phyloP scores from a whole-genome alignment of 306 rosid species.

The Hippophae tibetana region DNA sequence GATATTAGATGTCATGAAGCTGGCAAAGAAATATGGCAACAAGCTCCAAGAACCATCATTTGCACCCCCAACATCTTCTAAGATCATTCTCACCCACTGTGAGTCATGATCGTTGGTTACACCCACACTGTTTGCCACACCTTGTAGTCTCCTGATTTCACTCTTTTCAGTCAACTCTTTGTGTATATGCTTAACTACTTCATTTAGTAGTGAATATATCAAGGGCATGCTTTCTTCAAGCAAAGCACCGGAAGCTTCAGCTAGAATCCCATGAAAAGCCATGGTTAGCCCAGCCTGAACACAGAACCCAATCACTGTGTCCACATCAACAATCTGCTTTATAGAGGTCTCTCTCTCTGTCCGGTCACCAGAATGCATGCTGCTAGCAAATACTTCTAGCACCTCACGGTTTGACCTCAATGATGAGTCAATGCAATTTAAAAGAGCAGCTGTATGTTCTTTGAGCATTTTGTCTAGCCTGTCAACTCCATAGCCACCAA shows the following conservation, averaged over 20 bases:
- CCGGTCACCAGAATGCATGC: conserved; percentile 86
- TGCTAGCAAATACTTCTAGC: conserved; percentile 70
- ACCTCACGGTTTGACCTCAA: conserved; percentile 80
- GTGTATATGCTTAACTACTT: conserved; percentile 74
- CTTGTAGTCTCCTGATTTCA: conserved; percentile 66
- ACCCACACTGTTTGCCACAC: conserved; percentile 75
- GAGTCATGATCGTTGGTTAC: conserved; percentile 70
- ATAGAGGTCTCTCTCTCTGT: conserved; percentile 76
- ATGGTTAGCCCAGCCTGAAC: conserved; percentile 84
- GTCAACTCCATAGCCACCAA: conserved; percentile 98
- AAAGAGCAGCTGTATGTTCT: conserved; percentile 97
- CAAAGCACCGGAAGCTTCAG: conserved; percentile 86
- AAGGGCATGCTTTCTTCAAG: conserved; percentile 87
- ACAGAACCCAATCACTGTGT: conserved; percentile 81
- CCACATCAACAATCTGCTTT: conserved; percentile 82
- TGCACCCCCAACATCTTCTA: conserved; percentile 92
- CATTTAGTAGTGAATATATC: conserved; percentile 68
- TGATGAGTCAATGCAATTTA: conserved; percentile 90
- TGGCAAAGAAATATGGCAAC: conserved; percentile 84
- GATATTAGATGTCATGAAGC: conserved; percentile 86
- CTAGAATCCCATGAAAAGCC: conserved; percentile 71
- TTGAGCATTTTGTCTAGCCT: conserved; percentile 85
- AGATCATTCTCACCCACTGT: conserved; percentile 83
- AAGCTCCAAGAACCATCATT: conserved; percentile 95
- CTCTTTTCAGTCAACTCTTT: conserved; percentile 76